Percentiles rank a stretch among this genome's conserved stretches.
Conservation (phyloP, 345 rosid species). For the Mercurialis annua region DNA sequence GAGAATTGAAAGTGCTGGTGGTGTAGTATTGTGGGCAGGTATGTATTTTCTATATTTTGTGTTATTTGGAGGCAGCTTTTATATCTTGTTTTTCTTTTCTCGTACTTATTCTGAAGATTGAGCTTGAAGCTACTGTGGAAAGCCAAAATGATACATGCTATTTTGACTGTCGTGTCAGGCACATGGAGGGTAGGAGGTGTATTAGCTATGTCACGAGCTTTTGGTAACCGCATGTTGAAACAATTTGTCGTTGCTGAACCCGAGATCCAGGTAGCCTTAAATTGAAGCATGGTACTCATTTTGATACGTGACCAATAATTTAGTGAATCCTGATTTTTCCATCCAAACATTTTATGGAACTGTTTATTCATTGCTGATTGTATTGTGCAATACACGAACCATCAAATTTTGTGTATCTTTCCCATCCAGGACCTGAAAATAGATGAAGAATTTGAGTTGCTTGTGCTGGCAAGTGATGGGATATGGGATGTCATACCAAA, state of each 20-base stretch:
- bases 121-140: not conserved
- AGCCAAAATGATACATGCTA: not conserved
- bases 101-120: not conserved
- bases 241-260: constrained; percentile 97
- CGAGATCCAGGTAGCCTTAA: constrained; percentile 84
- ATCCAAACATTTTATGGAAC: no score
- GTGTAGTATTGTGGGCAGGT: constrained; percentile 99
- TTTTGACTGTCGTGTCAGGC: constrained; percentile 45
- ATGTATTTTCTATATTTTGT: constrained; percentile 15
- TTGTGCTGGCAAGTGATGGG: constrained; percentile 97
- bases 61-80: not conserved
- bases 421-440: constrained; percentile 64
- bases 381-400: not conserved
- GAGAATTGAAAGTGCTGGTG: constrained; percentile 96
- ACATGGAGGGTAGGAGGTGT: constrained; percentile 99
- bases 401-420: not conserved
- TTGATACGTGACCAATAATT: not conserved
- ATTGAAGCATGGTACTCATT: not conserved
- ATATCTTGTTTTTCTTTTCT: not conserved
- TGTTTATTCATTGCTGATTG: not conserved
- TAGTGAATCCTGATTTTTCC: not conserved
- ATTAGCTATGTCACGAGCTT: constrained; percentile 98
- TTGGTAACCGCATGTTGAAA: constrained; percentile 98
- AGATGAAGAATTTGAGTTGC: constrained; percentile 69
- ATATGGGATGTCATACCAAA: constrained; percentile 96